These are phyloP conservation scores for Penicillium sp. DNA, from an alignment of 2,329 filamentous ascomycete genomes.

Conservation along the genomic window DNA sequence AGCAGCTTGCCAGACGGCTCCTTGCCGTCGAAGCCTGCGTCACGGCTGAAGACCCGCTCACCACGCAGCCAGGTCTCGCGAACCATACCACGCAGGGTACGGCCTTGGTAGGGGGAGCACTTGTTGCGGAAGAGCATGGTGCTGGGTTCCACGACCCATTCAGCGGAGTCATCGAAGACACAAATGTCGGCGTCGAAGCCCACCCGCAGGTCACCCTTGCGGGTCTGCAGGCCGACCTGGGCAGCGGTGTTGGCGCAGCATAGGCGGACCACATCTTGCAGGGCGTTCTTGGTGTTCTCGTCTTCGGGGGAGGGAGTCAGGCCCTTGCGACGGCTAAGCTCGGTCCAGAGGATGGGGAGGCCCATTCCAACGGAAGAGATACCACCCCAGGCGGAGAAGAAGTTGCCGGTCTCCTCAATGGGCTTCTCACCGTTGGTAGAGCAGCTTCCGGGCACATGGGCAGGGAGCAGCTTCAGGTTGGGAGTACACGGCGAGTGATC, in stretches of 20 bases:
- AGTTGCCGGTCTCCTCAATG: constrained; percentile 66
- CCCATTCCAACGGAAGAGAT: constrained; percentile 93
- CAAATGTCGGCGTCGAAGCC: constrained; percentile 91
- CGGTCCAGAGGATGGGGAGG: constrained; percentile 85
- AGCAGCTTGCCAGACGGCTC: constrained; percentile 41
- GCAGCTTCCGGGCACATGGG: constrained; percentile 59
- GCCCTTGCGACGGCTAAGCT: constrained; percentile 63
- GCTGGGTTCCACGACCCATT: constrained; percentile 70
- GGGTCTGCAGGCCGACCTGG: constrained; percentile 80
- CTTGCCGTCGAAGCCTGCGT: constrained; percentile 46
- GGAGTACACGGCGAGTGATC: constrained; percentile 97
- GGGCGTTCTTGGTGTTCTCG: constrained; percentile 51
- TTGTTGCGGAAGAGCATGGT: constrained; percentile 96
- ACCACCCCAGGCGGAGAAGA: constrained; percentile 95
- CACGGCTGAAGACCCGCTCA: constrained; percentile 69
- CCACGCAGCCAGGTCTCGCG: constrained; percentile 84
- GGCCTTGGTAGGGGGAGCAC: constrained; percentile 86
- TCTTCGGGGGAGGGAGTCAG: constrained; percentile 40
- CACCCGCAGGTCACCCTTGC: constrained; percentile 76
- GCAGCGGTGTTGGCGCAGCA: constrained; percentile 84
- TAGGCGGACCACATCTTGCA: constrained; percentile 80
- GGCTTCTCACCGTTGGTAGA: constrained; percentile 29
- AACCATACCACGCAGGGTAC: constrained; percentile 74
- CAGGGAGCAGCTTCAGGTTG: constrained; percentile 83
- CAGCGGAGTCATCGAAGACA: constrained; percentile 82